phyloP scores from a whole-genome alignment of 1,284 basidiomycete genomes.

The Leucoagaricus sp. region DNA sequence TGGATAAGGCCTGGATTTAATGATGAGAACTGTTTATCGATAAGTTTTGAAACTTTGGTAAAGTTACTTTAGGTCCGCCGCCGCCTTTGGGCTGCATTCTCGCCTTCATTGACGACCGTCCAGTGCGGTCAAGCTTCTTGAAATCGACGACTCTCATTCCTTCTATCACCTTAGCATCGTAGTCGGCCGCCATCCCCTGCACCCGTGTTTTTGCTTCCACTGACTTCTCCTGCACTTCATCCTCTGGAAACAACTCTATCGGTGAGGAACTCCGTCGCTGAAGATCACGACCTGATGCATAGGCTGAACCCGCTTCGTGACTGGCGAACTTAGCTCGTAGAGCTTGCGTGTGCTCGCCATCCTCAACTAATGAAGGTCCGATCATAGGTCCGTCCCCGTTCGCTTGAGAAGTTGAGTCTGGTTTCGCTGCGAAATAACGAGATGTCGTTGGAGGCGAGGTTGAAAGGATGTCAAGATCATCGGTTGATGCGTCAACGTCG shows the following conservation, averaged over 20 bases:
- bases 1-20: too few species aligned
- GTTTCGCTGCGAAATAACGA: background rate
- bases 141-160: slow-evolving; percentile 3
- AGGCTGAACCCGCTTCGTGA: background rate
- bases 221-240: background rate
- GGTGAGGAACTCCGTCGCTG: slow-evolving; percentile 2
- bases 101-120: slow-evolving; percentile 13
- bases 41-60: too few species aligned
- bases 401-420: background rate
- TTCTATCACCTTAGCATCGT: background rate
- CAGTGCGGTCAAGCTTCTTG: too few species aligned
- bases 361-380: slow-evolving; percentile 2
- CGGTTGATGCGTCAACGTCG: slow-evolving; percentile 16
- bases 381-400: background rate
- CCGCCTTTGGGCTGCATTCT: slow-evolving; percentile 22
- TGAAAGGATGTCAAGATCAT: slow-evolving; percentile 12
- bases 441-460: background rate
- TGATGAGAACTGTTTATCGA: too few species aligned
- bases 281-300: background rate
- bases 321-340: background rate
- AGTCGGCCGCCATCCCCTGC: background rate
- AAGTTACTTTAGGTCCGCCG: background rate
- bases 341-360: slow-evolving; percentile 10
- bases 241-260: slow-evolving; percentile 10
- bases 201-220: too few species aligned